These are phyloP conservation scores for Dothideomycetes sp. DNA, from an alignment of 2,329 filamentous ascomycete genomes.

Conservation along the genomic window DNA sequence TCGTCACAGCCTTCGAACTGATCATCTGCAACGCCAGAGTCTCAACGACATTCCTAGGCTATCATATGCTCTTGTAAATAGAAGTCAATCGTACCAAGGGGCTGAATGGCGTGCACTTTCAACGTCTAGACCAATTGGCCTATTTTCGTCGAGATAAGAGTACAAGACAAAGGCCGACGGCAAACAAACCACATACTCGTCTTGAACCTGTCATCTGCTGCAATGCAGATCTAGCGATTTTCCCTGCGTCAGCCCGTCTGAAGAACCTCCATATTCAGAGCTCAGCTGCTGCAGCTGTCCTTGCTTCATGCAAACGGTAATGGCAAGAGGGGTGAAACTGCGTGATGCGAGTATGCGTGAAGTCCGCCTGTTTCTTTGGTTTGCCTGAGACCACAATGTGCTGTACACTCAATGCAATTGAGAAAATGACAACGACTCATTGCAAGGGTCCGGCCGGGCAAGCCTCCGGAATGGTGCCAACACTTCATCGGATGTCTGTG, in stretches of 20 bases:
- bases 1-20: background rate
- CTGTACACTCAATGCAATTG: too few relatives aligned
- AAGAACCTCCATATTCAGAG: too few relatives aligned
- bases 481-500: too few relatives aligned
- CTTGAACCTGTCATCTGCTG: background rate
- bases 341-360: too few relatives aligned
- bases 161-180: background rate
- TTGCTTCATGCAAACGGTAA: background rate
- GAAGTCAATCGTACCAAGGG: too few relatives aligned
- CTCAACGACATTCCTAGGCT: background rate
- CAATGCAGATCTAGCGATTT: background rate
- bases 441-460: too few relatives aligned
- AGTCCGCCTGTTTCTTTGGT: too few relatives aligned
- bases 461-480: too few relatives aligned
- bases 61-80: background rate
- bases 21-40: background rate
- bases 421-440: too few relatives aligned
- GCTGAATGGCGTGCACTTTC: too few relatives aligned
- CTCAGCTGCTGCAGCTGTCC: too few relatives aligned
- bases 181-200: background rate
- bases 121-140: background rate
- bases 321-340: background rate
- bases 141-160: background rate
- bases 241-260: background rate
- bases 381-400: too few relatives aligned